A percentile compares a stretch with the other conserved stretches of the same genome.
Conservation (phyloP, 129 eudicot genomes). For the Artemisia annua region DNA sequence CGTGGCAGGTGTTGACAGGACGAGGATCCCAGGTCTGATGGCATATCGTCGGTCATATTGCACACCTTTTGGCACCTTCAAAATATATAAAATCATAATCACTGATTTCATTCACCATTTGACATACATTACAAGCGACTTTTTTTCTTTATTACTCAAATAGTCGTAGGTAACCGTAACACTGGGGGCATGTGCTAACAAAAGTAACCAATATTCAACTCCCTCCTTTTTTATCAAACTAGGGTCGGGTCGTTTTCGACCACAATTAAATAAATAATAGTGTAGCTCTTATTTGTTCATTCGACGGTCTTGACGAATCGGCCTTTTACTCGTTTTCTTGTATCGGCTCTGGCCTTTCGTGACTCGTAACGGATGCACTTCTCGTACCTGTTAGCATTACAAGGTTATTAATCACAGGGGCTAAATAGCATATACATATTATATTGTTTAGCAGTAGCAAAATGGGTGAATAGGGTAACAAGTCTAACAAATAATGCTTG, state of each 20-base stretch:
- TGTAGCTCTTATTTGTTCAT: conserved; percentile 15
- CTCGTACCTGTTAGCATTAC: conserved; percentile 39
- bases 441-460: too few relatives aligned
- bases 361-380: conserved; percentile 48
- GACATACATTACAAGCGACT: conserved; percentile 32
- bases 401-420: not conserved
- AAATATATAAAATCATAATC: conserved; percentile 15
- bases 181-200: conserved; percentile 12
- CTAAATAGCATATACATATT: too few relatives aligned
- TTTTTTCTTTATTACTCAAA: conserved; percentile 7
- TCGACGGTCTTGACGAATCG: conserved; percentile 47
- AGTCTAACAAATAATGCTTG: too few relatives aligned
- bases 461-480: too few relatives aligned
- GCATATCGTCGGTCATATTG: conserved; percentile 15
- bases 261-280: not conserved
- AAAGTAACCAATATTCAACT: conserved; percentile 6
- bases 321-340: conserved; percentile 52
- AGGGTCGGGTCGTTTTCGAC: not conserved
- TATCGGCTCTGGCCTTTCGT: conserved; percentile 51
- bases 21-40: conserved; percentile 18
- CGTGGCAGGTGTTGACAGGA: conserved; percentile 28
- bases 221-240: conserved; percentile 5
- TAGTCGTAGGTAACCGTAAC: conserved; percentile 15
- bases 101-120: not conserved
- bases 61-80: conserved; percentile 25